Evolutionary conservation across 2,329 filamentous ascomycete genomes (phyloP), one percentile per base, ranked within the genome.

Genomic region (Trichoderma sp.): DNA sequence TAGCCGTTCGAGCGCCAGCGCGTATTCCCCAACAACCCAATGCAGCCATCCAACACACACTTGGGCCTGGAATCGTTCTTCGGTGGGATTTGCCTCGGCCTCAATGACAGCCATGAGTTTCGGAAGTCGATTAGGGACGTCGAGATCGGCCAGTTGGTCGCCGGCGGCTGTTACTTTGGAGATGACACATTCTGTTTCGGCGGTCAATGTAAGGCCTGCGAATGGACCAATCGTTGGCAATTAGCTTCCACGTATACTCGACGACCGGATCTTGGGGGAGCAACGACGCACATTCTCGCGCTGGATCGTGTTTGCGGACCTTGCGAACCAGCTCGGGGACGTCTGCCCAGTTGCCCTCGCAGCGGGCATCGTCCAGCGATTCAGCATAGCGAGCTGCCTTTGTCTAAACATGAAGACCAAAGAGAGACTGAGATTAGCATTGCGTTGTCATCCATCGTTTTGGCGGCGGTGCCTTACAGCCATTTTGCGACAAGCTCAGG

Each of bases 291-390:
- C 95, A 97, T 81, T 88, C 88, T 79, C 92, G 88, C 71, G 92
- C 88, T 52, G 94, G 91, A 75, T 94, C 92, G 86, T 99, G 95
- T 81, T 99, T 98, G 77, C 91, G 92, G 76, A 98, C 87, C 82
- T 99, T 99, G 79, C 95, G 89, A 75, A 96, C 90, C 72, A 97
- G 87, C 82, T 98, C 95, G 31, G 93, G 92, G 35, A 98, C 87
- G 35, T 92, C 89, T 73, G 89, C 85, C 96, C 96, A 99, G 79
- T 90, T 90, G 64, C 92, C 94, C 76, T 95, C 90, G 80, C 93
- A 97, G 76, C 96, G 91, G 73, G 93, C 94, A 74, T 90, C 87
- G 79, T 98, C 93, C 77, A 99, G 88, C 80, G 89, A 88, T 78
- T 88, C 86, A 74, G 97, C 87, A 81, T 98, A 98, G 78, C 90